Percentiles rank a stretch among this genome's conserved stretches.
Conservation (phyloP, 139 green algal species). For the Chloropicon primus region DNA sequence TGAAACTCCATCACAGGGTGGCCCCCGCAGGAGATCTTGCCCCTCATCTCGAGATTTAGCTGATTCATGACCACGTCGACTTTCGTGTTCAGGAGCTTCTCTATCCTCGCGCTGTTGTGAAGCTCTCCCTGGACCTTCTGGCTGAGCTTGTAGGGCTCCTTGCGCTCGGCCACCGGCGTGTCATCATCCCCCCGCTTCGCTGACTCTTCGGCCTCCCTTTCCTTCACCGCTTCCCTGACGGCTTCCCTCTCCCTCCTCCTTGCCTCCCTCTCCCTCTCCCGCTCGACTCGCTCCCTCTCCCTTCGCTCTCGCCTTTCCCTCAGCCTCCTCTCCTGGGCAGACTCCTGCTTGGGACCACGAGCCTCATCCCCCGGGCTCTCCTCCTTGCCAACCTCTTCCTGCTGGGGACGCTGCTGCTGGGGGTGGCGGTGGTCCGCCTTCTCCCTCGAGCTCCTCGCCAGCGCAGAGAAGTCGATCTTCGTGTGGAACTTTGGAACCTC, state of each 20-base stretch:
- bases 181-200: not conserved
- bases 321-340: not conserved
- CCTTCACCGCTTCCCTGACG: not conserved
- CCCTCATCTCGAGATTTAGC: conserved; percentile 11
- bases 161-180: not conserved
- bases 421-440: not conserved
- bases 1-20: conserved; percentile 11
- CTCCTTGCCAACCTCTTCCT: not conserved
- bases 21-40: conserved; percentile 10
- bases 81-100: not conserved
- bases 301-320: not conserved
- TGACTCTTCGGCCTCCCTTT: not conserved
- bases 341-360: not conserved
- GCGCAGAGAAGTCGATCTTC: not conserved
- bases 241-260: not conserved
- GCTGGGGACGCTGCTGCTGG: no score
- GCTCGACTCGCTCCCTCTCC: not conserved
- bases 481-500: not conserved
- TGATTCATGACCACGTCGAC: conserved; percentile 14
- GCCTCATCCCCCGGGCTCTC: not conserved
- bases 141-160: not conserved
- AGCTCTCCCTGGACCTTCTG: not conserved
- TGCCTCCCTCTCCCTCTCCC: not conserved
- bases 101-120: not conserved
- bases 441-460: not conserved